Conservation (phyloP, 257 asterid genomes). For the Rhazya stricta region DNA sequence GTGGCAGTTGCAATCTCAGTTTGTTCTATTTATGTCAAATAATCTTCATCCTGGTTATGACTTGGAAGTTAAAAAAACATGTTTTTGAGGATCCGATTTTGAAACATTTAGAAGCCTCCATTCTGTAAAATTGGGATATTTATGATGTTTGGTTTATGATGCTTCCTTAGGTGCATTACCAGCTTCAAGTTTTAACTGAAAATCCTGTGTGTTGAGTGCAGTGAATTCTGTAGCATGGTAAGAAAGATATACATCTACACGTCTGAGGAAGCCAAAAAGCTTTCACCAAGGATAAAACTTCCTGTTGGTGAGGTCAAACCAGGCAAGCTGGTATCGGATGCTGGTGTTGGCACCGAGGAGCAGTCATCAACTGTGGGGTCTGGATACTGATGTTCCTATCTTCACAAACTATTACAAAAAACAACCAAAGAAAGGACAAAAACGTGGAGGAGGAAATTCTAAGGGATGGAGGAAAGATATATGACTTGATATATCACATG, state of each 20-base stretch:
- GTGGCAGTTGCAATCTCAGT: not conserved
- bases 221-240: constrained; percentile 95
- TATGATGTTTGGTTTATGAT: not conserved
- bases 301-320: constrained; percentile 45
- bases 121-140: not conserved
- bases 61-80: not conserved
- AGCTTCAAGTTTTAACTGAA: constrained; percentile 1
- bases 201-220: constrained; percentile 13
- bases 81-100: not conserved
- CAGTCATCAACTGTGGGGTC: constrained; percentile 56
- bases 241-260: constrained; percentile 78
- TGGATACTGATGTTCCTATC: constrained; percentile 28
- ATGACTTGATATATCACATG: constrained; percentile 22
- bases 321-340: constrained; percentile 41
- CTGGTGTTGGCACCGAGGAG: constrained; percentile 49
- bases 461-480: constrained; percentile 24
- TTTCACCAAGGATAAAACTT: constrained; percentile 74
- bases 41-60: not conserved
- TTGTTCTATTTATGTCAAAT: not conserved
- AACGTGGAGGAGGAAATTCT: constrained; percentile 6
- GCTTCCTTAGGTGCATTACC: not conserved
- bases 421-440: not conserved
- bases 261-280: constrained; percentile 76
- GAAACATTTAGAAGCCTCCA: not conserved
- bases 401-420: constrained; percentile 8